Evolutionary conservation across 2,329 filamentous ascomycete species (phyloP).

Genomic region (Monilinia fructicola): DNA sequence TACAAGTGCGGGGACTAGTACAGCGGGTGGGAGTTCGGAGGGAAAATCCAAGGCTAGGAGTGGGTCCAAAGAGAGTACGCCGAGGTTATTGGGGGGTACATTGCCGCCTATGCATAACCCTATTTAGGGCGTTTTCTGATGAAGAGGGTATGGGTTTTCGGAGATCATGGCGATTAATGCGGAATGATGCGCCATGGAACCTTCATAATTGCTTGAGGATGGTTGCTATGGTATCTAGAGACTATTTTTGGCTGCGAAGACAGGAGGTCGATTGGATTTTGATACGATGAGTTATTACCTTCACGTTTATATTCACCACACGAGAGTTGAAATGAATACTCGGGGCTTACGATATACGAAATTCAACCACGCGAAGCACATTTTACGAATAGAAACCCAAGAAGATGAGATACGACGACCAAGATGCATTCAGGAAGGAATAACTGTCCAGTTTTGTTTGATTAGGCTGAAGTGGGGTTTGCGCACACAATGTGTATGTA

Average conservation of each 20-base stretch:
- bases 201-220: not conserved
- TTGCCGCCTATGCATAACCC: conserved; percentile 21
- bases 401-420: not conserved
- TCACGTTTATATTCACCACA: not conserved
- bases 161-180: too few species aligned
- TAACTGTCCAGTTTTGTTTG: not conserved
- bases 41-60: not conserved
- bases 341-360: too few species aligned
- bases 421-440: not conserved
- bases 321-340: not conserved
- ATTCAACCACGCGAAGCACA: not conserved
- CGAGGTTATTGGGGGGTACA: not conserved
- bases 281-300: not conserved
- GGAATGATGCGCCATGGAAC: too few species aligned
- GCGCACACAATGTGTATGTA: not conserved
- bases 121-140: not conserved
- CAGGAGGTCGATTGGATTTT: too few species aligned
- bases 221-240: not conserved
- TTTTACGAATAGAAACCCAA: not conserved
- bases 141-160: too few species aligned
- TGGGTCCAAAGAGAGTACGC: not conserved
- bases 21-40: conserved; percentile 27
- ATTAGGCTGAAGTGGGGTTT: not conserved
- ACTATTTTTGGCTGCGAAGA: not conserved
- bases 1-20: conserved; percentile 32